Evolutionary conservation across 306 rosid genomes (phyloP), one percentile per base, ranked within the genome.

Genomic region (Vigna nakashimae): DNA sequence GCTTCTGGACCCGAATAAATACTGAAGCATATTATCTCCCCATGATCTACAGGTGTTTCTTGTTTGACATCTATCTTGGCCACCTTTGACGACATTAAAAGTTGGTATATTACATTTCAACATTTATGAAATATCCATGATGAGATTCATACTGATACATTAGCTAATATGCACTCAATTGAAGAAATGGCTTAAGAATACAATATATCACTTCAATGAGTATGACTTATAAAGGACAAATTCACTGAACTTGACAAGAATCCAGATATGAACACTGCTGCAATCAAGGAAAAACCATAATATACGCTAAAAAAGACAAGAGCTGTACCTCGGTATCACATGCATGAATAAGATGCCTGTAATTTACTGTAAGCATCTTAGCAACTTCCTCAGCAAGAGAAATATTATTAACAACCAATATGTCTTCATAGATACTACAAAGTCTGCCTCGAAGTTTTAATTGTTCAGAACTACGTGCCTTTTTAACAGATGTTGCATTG

Each of bases 21-120:
- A 69, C 99, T 95, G 86, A 95, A 92, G 85, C 99, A 95, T 79
- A 89, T 91, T 64, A 95, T 88, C 83, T 95, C 92, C 74, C 99
- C 99, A 74, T 95, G 99, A 85, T 90, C 97, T 80, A 95, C 93
- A 18, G 99, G 98, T 51, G 99, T 95, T 90, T 92, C 98, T 66
- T 63, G 71, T 85, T 90, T 95, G 85, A 91, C 98, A 65, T 89
- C 87, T 85, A 92, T 95, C 79, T 90, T 84, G 11, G 98, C 90
- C 86, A 95, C 98, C 99, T 95, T 86, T 72, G 45, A 83, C 74
- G 74, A 78, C 68, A 30, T 73, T 38, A 32, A 79, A 74, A 63
- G 73, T 73, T 57, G 77, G 69, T 18, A 86, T 55, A 74, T 22
- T 73, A 72, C 51, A 57, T 66, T 71, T 73, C 69, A 75, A 80